Evolutionary conservation across 2,329 filamentous ascomycete genomes (phyloP).

Genomic region (Pseudogymnoascus sp.): DNA sequence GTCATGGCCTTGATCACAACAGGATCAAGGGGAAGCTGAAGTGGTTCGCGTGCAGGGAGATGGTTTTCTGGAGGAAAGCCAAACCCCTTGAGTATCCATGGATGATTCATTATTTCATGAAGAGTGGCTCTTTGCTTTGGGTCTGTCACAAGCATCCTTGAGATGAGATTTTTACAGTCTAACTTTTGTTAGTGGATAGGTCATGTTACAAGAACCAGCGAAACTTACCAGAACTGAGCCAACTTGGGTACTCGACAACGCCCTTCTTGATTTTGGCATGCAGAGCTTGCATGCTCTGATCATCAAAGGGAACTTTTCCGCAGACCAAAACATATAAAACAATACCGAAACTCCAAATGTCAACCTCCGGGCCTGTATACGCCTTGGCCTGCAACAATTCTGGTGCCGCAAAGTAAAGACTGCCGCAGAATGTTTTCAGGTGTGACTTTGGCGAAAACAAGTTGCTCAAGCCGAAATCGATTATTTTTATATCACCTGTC

Average conservation of each 20-base stretch:
- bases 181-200: conserved; percentile 30
- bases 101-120: conserved; percentile 86
- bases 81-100: conserved; percentile 94
- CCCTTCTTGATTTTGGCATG: conserved; percentile 99
- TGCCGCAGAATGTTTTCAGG: conserved; percentile 94
- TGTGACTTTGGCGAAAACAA: conserved; percentile 79
- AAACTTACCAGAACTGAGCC: conserved; percentile 69
- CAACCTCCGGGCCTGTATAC: conserved; percentile 93
- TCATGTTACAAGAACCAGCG: conserved; percentile 11
- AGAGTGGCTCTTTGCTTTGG: conserved; percentile 79
- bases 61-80: conserved; percentile 81
- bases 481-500: conserved; percentile 98
- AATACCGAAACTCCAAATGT: conserved; percentile 98
- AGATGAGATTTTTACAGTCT: conserved; percentile 93
- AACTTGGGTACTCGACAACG: conserved; percentile 87
- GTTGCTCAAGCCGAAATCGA: conserved; percentile 96
- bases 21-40: conserved; percentile 75
- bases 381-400: conserved; percentile 88
- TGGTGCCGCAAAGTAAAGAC: conserved; percentile 93
- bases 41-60: conserved; percentile 71
- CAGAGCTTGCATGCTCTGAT: conserved; percentile 96
- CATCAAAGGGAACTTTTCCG: conserved; percentile 96
- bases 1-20: conserved; percentile 90
- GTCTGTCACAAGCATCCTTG: conserved; percentile 92
- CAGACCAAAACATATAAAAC: conserved; percentile 95